Evolutionary conservation across 2,329 filamentous ascomycete species (phyloP).

Genomic region (Nakataea oryzae): DNA sequence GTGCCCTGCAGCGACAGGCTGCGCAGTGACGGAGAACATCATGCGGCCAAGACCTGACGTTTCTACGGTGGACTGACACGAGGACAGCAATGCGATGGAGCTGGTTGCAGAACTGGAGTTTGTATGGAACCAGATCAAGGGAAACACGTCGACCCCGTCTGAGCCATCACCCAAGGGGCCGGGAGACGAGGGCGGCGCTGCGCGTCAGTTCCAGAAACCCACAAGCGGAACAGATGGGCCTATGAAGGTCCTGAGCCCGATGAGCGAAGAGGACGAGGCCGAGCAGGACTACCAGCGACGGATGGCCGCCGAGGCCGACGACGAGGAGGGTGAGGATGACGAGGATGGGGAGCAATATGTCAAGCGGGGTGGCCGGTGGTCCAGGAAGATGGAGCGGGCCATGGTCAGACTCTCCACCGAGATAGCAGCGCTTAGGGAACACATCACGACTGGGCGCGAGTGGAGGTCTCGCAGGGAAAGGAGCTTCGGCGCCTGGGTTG

Average conservation of each 20-base stretch:
- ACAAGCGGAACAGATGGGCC: conserved; percentile 40
- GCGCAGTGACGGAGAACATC: neutral
- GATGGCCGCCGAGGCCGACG: conserved; percentile 31
- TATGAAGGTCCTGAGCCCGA: conserved; percentile 68
- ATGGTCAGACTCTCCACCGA: conserved; percentile 86
- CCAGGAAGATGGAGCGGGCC: conserved; percentile 71
- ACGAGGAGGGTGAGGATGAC: conserved; percentile 28
- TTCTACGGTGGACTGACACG: neutral
- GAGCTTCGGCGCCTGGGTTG: conserved; percentile 57
- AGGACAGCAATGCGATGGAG: conserved; percentile 64
- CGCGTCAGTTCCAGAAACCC: conserved; percentile 34
- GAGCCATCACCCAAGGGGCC: conserved; percentile 38
- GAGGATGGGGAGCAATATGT: conserved; percentile 26
- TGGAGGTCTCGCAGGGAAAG: conserved; percentile 56
- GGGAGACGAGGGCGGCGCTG: conserved; percentile 20
- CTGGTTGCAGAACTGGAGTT: conserved; percentile 94
- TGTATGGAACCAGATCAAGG: conserved; percentile 96
- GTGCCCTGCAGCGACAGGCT: neutral
- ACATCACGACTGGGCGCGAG: conserved; percentile 69
- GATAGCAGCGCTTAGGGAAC: conserved; percentile 82
- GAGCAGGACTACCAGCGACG: conserved; percentile 40
- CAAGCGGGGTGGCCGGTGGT: conserved; percentile 53
- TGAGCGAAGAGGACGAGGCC: conserved; percentile 72
- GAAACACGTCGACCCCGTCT: conserved; percentile 60
- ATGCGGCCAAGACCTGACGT: neutral